Conservation (phyloP, 2,329 filamentous ascomycete species). For the Dothistroma pini region DNA sequence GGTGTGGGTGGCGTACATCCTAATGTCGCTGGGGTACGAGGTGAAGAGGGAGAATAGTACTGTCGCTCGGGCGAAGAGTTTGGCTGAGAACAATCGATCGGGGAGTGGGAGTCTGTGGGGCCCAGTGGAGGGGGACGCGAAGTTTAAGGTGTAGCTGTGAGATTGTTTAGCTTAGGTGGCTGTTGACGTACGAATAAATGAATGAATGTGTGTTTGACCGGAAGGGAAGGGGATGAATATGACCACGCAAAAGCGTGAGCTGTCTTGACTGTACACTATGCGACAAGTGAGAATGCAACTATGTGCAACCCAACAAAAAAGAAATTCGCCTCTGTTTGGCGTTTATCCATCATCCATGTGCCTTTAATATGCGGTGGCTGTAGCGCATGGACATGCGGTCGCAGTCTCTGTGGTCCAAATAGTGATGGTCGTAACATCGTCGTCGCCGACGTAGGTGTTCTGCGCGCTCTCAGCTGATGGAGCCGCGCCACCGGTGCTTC, state of each 20-base stretch:
- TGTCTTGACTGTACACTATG: not conserved
- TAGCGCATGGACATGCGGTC: not conserved
- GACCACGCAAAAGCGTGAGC: not conserved
- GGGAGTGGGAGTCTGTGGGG: not conserved
- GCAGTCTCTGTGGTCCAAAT: not conserved
- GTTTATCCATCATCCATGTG: not conserved
- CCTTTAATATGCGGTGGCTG: not conserved
- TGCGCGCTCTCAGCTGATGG: not conserved
- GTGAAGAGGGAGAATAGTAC: not conserved
- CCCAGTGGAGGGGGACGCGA: not conserved
- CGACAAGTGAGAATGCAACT: not conserved
- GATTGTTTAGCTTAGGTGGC: not conserved
- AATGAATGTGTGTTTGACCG: not conserved
- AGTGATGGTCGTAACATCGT: not conserved
- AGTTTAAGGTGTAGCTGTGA: not conserved
- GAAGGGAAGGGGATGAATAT: not conserved
- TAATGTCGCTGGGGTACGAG: constrained; percentile 3
- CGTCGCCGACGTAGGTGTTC: not conserved
- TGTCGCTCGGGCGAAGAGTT: not conserved
- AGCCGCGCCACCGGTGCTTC: not conserved
- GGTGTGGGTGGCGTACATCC: constrained; percentile 5
- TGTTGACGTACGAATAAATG: not conserved
- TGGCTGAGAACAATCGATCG: not conserved
- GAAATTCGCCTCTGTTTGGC: not conserved
- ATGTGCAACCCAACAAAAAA: not conserved